Conservation (phyloP, 768 basidiomycete species). For the Dioszegia hungarica region DNA sequence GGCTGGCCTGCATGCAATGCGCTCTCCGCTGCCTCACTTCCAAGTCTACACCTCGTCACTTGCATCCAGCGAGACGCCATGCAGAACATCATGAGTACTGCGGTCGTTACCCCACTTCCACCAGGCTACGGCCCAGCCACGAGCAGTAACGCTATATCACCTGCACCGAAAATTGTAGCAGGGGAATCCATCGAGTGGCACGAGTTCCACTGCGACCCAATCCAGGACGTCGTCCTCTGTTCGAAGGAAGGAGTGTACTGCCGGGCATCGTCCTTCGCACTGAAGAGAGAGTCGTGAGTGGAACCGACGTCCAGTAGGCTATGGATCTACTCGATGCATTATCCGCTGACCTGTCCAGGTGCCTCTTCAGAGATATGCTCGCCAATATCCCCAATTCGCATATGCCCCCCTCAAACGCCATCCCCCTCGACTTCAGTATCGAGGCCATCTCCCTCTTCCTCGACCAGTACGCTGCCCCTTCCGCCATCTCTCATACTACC, state of each 20-base stretch:
- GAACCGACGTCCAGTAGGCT: too few species aligned
- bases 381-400: not conserved
- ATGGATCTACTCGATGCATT: too few species aligned
- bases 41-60: too few species aligned
- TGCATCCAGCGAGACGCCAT: too few species aligned
- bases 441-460: not conserved
- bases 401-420: not conserved
- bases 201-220: not conserved
- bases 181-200: not conserved
- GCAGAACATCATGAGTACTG: too few species aligned
- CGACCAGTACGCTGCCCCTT: not conserved
- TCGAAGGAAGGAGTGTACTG: not conserved
- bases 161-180: too few species aligned
- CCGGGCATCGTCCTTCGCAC: not conserved
- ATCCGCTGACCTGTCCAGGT: not conserved
- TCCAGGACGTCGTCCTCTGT: not conserved
- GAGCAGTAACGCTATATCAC: too few species aligned
- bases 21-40: too few species aligned
- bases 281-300: not conserved
- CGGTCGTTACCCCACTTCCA: too few species aligned
- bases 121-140: too few species aligned
- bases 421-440: not conserved
- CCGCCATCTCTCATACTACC: not conserved
- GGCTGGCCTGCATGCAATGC: too few species aligned
- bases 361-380: slow-evolving; percentile 6